Percentiles rank a stretch among this genome's conserved stretches.
These are phyloP conservation scores for Microcyclospora tardicrescens DNA, from an alignment of 2,329 filamentous ascomycete species.

Conservation along the genomic window DNA sequence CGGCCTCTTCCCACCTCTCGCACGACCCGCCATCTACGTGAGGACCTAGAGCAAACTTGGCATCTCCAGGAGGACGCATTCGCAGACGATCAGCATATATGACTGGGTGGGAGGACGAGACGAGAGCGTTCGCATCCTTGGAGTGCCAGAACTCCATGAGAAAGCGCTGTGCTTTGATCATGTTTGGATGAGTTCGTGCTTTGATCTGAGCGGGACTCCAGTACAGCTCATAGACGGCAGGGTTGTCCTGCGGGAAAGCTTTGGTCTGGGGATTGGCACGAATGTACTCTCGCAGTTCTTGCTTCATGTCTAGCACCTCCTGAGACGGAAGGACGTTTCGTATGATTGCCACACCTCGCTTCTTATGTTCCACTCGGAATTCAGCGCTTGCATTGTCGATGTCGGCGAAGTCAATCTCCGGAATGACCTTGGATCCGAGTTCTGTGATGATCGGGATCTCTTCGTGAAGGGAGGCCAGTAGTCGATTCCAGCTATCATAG, in stretches of 20 bases:
- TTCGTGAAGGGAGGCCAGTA: conserved; percentile 30
- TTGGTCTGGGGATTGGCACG: conserved; percentile 32
- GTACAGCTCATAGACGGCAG: conserved; percentile 40
- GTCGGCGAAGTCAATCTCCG: conserved; percentile 36
- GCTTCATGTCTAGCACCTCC: conserved; percentile 33
- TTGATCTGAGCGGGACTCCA: conserved; percentile 36
- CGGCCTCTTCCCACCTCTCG: conserved; percentile 44
- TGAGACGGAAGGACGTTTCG: conserved; percentile 32
- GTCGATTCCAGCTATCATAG: conserved; percentile 33
- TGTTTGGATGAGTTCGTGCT: conserved; percentile 34
- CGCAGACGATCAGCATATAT: conserved; percentile 37
- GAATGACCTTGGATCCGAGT: conserved; percentile 30
- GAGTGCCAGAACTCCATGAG: conserved; percentile 39
- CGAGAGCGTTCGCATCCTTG: conserved; percentile 27
- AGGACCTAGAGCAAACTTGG: conserved; percentile 44
- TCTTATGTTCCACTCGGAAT: conserved; percentile 46
- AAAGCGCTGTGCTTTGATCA: conserved; percentile 35
- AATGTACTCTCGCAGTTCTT: conserved; percentile 32
- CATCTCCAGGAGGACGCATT: conserved; percentile 42
- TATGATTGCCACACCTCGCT: conserved; percentile 40
- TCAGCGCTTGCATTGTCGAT: conserved; percentile 35
- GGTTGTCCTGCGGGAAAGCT: conserved; percentile 36
- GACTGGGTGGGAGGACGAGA: conserved; percentile 35
- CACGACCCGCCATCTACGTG: conserved; percentile 40
- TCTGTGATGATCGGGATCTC: conserved; percentile 34